These are phyloP conservation scores for Pseudisothecium myosuroides DNA, from an alignment of 225 moss, liverwort and hornwort genomes.

Conservation along the genomic window DNA sequence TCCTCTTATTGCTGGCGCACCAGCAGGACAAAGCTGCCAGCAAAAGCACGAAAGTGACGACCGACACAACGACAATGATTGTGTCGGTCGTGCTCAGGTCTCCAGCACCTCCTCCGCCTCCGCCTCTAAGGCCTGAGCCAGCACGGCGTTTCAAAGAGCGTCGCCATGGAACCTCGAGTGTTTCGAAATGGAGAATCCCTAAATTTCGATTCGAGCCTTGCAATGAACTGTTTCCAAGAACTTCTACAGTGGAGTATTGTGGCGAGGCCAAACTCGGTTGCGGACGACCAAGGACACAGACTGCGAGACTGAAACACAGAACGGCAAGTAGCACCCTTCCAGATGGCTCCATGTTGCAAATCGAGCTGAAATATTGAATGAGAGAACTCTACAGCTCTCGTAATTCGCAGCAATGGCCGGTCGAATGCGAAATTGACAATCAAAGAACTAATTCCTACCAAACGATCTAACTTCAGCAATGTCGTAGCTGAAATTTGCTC, in stretches of 20 bases:
- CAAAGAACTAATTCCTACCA: background rate
- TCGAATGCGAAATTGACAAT: background rate
- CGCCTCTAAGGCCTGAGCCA: background rate
- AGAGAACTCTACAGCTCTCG: background rate
- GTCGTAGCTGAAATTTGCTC: background rate
- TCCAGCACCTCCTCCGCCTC: background rate
- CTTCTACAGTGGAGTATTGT: background rate
- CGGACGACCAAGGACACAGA: background rate
- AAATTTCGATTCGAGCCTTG: background rate
- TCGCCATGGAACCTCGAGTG: background rate
- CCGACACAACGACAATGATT: background rate
- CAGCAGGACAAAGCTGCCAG: background rate
- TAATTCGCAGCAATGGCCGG: background rate
- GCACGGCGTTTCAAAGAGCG: background rate
- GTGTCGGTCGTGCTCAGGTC: background rate
- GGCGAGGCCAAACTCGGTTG: background rate
- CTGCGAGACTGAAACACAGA: background rate
- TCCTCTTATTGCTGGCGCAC: background rate
- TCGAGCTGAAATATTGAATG: background rate
- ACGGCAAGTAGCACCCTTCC: background rate
- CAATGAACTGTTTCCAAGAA: background rate
- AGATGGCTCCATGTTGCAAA: background rate
- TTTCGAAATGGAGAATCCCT: background rate
- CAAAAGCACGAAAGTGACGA: background rate
- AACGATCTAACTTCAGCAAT: background rate